A percentile compares a stretch with the other conserved stretches of the same genome.
Evolutionary conservation across 495 filamentous ascomycete species (phyloP).

Genomic region (Podospora sp.): DNA sequence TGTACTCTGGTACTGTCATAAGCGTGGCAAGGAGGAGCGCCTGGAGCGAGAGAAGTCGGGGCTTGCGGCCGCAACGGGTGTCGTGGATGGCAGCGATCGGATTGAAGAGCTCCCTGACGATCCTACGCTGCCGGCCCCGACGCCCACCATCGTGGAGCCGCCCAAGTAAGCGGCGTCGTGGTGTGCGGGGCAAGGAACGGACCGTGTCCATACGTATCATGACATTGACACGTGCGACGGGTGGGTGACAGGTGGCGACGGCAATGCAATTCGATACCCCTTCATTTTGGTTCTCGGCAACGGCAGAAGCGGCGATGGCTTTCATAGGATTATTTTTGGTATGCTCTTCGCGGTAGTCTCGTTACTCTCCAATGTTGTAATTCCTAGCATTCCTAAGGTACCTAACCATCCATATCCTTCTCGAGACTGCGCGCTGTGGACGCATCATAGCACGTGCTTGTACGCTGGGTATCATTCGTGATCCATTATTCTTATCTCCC

Average conservation of each 20-base stretch:
- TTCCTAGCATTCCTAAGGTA: not conserved
- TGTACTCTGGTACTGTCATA: conserved; percentile 97
- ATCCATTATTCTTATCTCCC: not conserved
- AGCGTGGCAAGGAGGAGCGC: conserved; percentile 82
- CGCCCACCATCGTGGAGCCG: conserved; percentile 23
- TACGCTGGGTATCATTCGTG: not conserved
- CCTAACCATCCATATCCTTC: not conserved
- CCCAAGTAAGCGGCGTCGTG: not conserved
- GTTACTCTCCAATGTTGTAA: not conserved
- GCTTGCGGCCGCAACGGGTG: conserved; percentile 11
- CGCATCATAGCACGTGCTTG: not conserved
- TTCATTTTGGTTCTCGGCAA: not conserved
- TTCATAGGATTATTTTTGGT: not conserved
- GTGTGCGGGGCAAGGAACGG: not conserved
- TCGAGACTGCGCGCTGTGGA: too few species aligned
- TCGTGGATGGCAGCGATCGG: conserved; percentile 26
- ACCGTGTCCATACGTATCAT: not conserved
- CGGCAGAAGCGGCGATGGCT: not conserved
- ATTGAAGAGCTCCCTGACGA: conserved; percentile 42
- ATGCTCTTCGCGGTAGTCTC: not conserved
- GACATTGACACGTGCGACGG: not conserved
- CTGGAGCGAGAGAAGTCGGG: conserved; percentile 64
- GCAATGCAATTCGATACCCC: conserved; percentile 21
- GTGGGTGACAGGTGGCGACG: not conserved
- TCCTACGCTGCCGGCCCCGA: conserved; percentile 28